phyloP scores from a whole-genome alignment of 2,329 filamentous ascomycete genomes.

The Epicoccum sorghinum region DNA sequence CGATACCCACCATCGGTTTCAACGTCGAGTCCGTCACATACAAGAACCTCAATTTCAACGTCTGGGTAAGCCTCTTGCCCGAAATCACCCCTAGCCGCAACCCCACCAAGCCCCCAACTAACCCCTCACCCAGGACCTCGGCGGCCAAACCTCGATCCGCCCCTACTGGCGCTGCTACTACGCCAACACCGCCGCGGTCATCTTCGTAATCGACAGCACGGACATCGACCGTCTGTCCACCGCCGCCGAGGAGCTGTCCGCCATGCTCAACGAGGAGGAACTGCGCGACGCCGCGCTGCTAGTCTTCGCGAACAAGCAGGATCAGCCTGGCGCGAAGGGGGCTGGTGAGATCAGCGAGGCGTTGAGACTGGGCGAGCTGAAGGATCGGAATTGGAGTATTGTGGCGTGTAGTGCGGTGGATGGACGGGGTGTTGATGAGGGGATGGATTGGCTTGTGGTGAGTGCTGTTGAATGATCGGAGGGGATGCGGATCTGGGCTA shows the following conservation, averaged over 20 bases:
- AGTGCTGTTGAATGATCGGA: no score
- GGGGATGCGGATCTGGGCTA: no score
- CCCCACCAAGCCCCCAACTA: background rate
- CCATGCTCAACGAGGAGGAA: slow-evolving; percentile 98
- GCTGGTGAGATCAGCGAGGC: slow-evolving; percentile 97
- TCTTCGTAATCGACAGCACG: slow-evolving; percentile 98
- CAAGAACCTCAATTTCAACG: slow-evolving; percentile 98
- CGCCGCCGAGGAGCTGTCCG: slow-evolving; percentile 87
- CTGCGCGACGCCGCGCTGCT: slow-evolving; percentile 88
- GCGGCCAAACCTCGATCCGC: slow-evolving; percentile 97
- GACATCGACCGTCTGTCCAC: slow-evolving; percentile 95
- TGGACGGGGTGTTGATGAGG: slow-evolving; percentile 90
- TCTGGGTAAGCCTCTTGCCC: slow-evolving; percentile 72
- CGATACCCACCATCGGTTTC: slow-evolving; percentile 98
- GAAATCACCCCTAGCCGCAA: no score
- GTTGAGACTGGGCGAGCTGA: slow-evolving; percentile 83
- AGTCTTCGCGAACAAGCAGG: slow-evolving; percentile 99
- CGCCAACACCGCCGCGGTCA: slow-evolving; percentile 95
- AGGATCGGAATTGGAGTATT: slow-evolving; percentile 99
- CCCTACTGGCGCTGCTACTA: slow-evolving; percentile 99
- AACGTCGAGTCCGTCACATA: slow-evolving; percentile 99
- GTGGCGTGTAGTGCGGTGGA: slow-evolving; percentile 97
- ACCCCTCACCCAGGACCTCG: slow-evolving; percentile 71
- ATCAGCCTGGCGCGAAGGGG: slow-evolving; percentile 94
- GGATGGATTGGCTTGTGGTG: slow-evolving; percentile 99